Base-by-base conservation (phyloP, 2,329 filamentous ascomycete genomes). In the Epicoccum nigrum region DNA sequence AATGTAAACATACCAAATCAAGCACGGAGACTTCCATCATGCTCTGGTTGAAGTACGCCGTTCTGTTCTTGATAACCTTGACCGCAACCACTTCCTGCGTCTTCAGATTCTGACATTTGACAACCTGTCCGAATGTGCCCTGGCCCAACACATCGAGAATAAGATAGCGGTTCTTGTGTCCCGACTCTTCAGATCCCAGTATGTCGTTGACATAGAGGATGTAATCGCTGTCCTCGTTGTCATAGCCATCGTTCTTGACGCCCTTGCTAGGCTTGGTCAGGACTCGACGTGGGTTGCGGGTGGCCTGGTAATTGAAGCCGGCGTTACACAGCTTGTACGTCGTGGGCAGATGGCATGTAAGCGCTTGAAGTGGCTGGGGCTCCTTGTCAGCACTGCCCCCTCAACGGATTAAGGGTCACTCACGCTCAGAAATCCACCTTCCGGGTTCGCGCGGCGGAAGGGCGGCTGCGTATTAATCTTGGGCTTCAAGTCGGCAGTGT, bases 21-120 rank as follows among this genome's bases (percentile, higher is more conserved):
- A 99, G 81, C 19, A 99, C 94, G 1, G 94, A 99, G 25, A 99
- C 94, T 72, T 99, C 94, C 94, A 99, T 99, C 94, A 99, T 99
- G 74, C 94, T 97, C 75, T 99, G 94, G 71, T 99, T 99, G 79
- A 99, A 99, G 74, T 99, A 99, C 30, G 94, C 94, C 1, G 94
- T 99, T 67, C 93, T 87, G 75, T 99, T 99, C 78, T 99, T 99
- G 78, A 99, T 94, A 46, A 99, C 94, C 77, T 99, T 99, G 62
- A 99, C 94, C 3, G 94, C 94, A 35, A 99, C 94, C 31, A 99
- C 94, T 76, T 99, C 94, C 73, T 97, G 92, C 0, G 94, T 97
- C 77, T 96, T 97, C 65, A 99, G 77, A 67, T 99, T 99, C 74
- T 99, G 94, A 71, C 94, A 99, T 75, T 99, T 99, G 55, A 99